phyloP scores from a whole-genome alignment of 305 asterid species.

The Caryopteris hybrid region DNA sequence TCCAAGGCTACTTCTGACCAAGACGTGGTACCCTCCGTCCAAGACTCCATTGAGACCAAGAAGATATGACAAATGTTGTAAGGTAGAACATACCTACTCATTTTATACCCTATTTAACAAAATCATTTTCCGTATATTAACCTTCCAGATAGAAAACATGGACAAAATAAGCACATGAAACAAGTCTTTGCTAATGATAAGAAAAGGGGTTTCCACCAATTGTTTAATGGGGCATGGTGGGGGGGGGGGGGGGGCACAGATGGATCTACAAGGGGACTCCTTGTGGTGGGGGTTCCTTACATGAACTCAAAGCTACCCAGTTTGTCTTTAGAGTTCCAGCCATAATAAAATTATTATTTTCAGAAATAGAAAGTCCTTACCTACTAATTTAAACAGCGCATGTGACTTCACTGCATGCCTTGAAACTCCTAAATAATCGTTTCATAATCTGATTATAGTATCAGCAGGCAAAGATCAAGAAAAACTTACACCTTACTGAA shows the following conservation, averaged over 20 bases:
- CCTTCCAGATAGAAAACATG: neutral
- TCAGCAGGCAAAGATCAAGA: slow-evolving; percentile 26
- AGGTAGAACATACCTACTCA: neutral
- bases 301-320: neutral
- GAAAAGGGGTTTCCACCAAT: neutral
- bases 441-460: slow-evolving; percentile 7
- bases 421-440: neutral
- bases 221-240: no score
- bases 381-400: neutral
- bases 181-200: no score
- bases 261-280: no score
- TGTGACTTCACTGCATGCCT: slow-evolving; percentile 7
- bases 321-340: neutral
- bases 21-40: no score
- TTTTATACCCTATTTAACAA: neutral
- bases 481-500: slow-evolving; percentile 79
- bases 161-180: neutral
- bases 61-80: neutral
- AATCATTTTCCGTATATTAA: neutral
- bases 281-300: neutral
- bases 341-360: neutral
- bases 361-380: neutral
- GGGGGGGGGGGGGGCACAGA: no score
- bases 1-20: no score
- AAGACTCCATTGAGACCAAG: neutral